Evolutionary conservation across 495 filamentous ascomycete species (phyloP), one percentile per base, ranked within the genome.

Genomic region (Trypethelium eluteriae): DNA sequence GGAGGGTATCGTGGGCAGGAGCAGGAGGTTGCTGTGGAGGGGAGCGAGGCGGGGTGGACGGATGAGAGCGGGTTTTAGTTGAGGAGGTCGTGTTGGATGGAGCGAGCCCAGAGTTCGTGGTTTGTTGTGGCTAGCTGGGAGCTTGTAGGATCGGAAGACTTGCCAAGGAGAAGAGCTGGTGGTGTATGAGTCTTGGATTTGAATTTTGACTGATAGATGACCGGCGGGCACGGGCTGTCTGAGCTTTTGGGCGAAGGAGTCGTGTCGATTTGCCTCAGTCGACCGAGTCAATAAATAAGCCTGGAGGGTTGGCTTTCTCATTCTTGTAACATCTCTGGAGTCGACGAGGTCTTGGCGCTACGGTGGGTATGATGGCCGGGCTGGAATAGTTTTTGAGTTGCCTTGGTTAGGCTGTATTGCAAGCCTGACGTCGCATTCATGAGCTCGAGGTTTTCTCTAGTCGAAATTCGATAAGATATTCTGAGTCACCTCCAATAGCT

Each of bases 11-110:
- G 56, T 68, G 66, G 62, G 39, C 46, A 64, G 39, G 71, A 69
- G 66, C 69, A 65, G 50, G 67, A 71, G 38, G 69, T 72, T 39
- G 38, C 66, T 3, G 73, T 74, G 7, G 74, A 76, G 50, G 76
- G 74, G 46, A 78, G 77, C 62, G 77, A 79, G 39, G 77, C 73
- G 7, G 77, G 74, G 39, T 79, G 77, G 77, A 79, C 76, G 32
- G 77, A 78, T 68, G 77, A 79, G 62, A 74, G 74, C 66, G 72
- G 56, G 38, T 76, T 70, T 57, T 76, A 70, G 72, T 59, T 36
- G 41, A 53, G 44, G 47, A 18, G 56, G 41, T 34, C 25, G 46
- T 25, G 49, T 59, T 59, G 44, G 64, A 56, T 25, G 41, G 38
- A 38, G 36, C 5, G 49, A 12, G 53, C 5, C 6, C 2, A 62